phyloP scores from a whole-genome alignment of 2,329 filamentous ascomycete genomes.

The Aspergillus fumigatus region DNA sequence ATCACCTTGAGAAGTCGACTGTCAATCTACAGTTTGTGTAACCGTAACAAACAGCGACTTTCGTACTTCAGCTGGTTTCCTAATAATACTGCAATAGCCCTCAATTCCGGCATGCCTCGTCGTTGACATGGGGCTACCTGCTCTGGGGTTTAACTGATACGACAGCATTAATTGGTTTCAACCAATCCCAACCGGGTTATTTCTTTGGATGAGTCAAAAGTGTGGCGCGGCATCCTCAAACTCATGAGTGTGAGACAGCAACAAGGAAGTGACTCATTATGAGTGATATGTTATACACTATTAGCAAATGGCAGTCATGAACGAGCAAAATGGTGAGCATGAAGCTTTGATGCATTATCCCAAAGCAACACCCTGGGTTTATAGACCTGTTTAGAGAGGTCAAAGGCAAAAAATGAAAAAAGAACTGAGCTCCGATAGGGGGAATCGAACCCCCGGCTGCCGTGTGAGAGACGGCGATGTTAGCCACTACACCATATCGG shows the following conservation, averaged over 20 bases:
- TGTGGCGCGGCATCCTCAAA: neutral
- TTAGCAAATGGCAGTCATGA: neutral
- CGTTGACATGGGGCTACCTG: neutral
- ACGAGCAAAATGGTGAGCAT: neutral
- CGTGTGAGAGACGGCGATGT: constrained; percentile 24
- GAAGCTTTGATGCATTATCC: neutral
- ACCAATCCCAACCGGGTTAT: neutral
- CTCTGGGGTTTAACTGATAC: neutral
- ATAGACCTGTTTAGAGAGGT: neutral
- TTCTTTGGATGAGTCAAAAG: neutral
- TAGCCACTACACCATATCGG: constrained; percentile 19
- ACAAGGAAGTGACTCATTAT: neutral
- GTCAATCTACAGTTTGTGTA: neutral
- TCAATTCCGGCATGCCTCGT: neutral
- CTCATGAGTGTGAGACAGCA: neutral
- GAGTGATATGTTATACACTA: neutral
- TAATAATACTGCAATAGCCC: neutral
- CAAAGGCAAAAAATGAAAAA: constrained; percentile 1
- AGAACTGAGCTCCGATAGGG: constrained; percentile 14
- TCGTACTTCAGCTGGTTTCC: neutral
- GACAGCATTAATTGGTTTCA: neutral
- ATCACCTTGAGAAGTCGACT: neutral
- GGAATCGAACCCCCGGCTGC: constrained; percentile 26
- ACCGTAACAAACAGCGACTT: neutral
- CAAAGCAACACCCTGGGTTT: neutral